Evolutionary conservation across 2,329 filamentous ascomycete species (phyloP).

Genomic region (Chaetothyriales sp.): DNA sequence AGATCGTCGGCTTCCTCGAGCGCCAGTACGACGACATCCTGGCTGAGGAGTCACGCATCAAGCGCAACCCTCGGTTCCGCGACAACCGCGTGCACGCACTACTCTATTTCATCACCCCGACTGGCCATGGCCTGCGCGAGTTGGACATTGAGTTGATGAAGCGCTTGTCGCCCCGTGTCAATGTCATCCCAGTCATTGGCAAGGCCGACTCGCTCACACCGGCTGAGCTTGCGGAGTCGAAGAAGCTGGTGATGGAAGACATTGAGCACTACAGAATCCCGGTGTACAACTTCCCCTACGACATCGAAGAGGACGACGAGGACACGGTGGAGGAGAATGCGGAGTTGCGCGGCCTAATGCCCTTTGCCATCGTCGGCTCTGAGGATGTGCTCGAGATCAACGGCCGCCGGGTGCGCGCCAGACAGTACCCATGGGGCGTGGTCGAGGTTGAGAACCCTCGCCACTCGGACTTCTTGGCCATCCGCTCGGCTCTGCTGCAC

Average conservation of each 20-base stretch:
- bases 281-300: constrained; percentile 99
- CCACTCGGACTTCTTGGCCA: constrained; percentile 95
- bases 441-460: constrained; percentile 98
- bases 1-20: constrained; percentile 97
- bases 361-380: constrained; percentile 95
- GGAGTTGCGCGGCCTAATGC: constrained; percentile 92
- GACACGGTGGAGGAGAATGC: constrained; percentile 99
- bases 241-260: constrained; percentile 99
- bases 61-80: constrained; percentile 99
- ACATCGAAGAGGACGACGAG: constrained; percentile 98
- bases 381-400: constrained; percentile 92
- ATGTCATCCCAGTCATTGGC: constrained; percentile 97
- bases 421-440: constrained; percentile 97
- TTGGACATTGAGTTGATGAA: constrained; percentile 99
- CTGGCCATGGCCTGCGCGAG: constrained; percentile 92
- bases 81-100: constrained; percentile 97
- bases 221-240: constrained; percentile 90
- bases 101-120: constrained; percentile 98
- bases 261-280: constrained; percentile 99
- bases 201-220: constrained; percentile 96
- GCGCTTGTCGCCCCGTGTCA: constrained; percentile 92
- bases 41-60: constrained; percentile 98
- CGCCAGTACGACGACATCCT: constrained; percentile 99
- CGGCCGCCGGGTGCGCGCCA: constrained; percentile 77
- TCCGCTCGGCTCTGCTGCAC: constrained; percentile 89